phyloP scores from a whole-genome alignment of 441 rosid species.

The Populus trichocarpa region DNA sequence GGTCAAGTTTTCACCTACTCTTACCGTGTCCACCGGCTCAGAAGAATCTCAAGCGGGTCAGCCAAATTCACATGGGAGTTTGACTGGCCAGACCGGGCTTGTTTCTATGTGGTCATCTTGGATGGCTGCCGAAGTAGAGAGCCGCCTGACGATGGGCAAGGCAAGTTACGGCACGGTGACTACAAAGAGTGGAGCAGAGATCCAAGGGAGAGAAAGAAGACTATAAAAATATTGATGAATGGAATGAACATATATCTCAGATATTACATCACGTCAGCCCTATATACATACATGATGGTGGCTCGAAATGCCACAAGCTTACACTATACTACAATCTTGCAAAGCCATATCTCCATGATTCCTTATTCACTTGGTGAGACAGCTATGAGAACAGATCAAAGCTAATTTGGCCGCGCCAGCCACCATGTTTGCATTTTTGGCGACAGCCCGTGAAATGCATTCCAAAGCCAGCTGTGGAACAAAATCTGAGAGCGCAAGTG shows the following conservation, averaged over 20 bases:
- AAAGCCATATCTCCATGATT: conserved; percentile 20
- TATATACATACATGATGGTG: conserved; percentile 35
- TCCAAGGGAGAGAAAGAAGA: conserved; percentile 1
- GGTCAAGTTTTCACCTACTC: background rate
- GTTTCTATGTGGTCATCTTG: background rate
- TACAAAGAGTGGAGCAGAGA: background rate
- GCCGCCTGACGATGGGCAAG: background rate
- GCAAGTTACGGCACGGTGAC: background rate
- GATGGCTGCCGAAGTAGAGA: background rate
- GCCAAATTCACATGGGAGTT: background rate
- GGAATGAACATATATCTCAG: conserved; percentile 33
- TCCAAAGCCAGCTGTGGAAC: conserved; percentile 23
- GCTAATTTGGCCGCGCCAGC: background rate
- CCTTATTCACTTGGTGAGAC: conserved; percentile 30
- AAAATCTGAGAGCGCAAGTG: conserved; percentile 10
- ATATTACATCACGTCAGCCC: conserved; percentile 29
- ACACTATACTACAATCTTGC: conserved; percentile 34
- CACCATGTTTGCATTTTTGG: background rate
- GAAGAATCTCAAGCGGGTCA: too few species aligned
- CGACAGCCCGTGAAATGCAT: background rate
- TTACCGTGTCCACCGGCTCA: background rate
- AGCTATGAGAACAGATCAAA: background rate
- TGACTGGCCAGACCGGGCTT: background rate
- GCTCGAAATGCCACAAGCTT: conserved; percentile 30
- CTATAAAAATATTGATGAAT: conserved; percentile 37